Percentiles rank a stretch among this genome's conserved stretches.
phyloP scores from a whole-genome alignment of 495 filamentous ascomycete species.

The Xylaria palmicola region DNA sequence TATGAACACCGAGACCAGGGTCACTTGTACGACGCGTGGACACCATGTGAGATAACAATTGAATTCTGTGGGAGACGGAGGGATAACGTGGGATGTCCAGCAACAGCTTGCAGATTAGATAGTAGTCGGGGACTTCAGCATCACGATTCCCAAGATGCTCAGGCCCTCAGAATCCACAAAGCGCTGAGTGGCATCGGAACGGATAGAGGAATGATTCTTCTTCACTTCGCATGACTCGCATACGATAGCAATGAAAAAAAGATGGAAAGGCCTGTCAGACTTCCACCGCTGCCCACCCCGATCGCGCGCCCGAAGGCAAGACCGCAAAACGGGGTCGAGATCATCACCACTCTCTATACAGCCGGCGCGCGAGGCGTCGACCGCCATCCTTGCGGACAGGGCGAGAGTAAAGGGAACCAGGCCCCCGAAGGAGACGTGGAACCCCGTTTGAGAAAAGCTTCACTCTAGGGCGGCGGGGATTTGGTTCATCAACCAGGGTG shows the following conservation, averaged over 20 bases:
- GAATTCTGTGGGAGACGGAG: too few relatives aligned
- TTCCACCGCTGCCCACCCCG: conserved; percentile 62
- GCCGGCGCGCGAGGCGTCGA: conserved; percentile 24
- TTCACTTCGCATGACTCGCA: conserved; percentile 38
- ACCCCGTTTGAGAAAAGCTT: conserved; percentile 37
- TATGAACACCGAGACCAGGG: too few relatives aligned
- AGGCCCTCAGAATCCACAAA: too few relatives aligned
- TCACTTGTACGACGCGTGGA: too few relatives aligned
- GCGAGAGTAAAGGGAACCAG: conserved; percentile 43
- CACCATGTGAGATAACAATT: too few relatives aligned
- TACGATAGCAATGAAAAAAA: conserved; percentile 49
- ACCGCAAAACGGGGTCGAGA: conserved; percentile 55
- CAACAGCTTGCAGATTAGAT: too few relatives aligned
- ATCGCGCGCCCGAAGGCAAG: conserved; percentile 54
- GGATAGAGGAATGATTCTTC: conserved; percentile 35
- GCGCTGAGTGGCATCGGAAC: not conserved
- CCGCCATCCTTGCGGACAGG: conserved; percentile 53
- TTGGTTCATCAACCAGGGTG: conserved; percentile 62
- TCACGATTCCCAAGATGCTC: not conserved
- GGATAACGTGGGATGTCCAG: too few relatives aligned
- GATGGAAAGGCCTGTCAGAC: conserved; percentile 56
- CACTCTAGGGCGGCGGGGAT: conserved; percentile 63
- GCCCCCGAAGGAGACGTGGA: conserved; percentile 14
- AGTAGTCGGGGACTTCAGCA: too few relatives aligned
- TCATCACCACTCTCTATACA: conserved; percentile 65